These are phyloP conservation scores for Geotrichum fermentans DNA, from an alignment of 1,139 yeast species.

Conservation along the genomic window DNA sequence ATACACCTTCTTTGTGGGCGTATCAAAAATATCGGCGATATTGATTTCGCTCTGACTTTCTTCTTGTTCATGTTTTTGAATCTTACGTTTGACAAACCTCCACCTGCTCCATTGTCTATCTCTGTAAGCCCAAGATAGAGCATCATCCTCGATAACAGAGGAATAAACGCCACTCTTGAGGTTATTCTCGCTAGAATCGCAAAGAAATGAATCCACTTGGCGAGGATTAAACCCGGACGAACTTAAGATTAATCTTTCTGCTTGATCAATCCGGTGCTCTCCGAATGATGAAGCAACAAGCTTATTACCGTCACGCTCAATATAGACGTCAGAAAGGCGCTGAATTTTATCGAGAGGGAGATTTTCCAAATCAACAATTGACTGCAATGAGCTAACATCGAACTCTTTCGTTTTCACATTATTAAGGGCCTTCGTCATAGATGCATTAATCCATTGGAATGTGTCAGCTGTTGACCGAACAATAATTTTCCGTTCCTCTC, in stretches of 20 bases:
- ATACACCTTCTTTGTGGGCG: background rate
- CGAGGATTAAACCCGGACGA: slow-evolving; percentile 26
- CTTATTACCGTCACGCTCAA: slow-evolving; percentile 26
- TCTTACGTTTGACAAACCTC: slow-evolving; percentile 22
- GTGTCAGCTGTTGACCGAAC: slow-evolving; percentile 38
- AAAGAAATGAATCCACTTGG: slow-evolving; percentile 23
- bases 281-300: slow-evolving; percentile 28
- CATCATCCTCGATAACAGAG: slow-evolving; percentile 32
- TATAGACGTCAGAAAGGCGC: slow-evolving; percentile 33
- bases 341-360: slow-evolving; percentile 31
- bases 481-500: slow-evolving; percentile 38
- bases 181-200: slow-evolving; percentile 23
- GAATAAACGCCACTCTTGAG: slow-evolving; percentile 20
- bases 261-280: slow-evolving; percentile 25
- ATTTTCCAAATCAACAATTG: slow-evolving; percentile 22
- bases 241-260: slow-evolving; percentile 29
- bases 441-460: slow-evolving; percentile 37
- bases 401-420: slow-evolving; percentile 25
- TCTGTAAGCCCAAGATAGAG: slow-evolving; percentile 34
- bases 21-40: slow-evolving; percentile 14
- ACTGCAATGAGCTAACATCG: slow-evolving; percentile 25
- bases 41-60: slow-evolving; percentile 1
- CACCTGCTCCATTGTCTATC: slow-evolving; percentile 31
- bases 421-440: slow-evolving; percentile 30
- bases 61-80: background rate